Evolutionary conservation across 768 basidiomycete genomes (phyloP).

Genomic region (Lentinula lateritia): DNA sequence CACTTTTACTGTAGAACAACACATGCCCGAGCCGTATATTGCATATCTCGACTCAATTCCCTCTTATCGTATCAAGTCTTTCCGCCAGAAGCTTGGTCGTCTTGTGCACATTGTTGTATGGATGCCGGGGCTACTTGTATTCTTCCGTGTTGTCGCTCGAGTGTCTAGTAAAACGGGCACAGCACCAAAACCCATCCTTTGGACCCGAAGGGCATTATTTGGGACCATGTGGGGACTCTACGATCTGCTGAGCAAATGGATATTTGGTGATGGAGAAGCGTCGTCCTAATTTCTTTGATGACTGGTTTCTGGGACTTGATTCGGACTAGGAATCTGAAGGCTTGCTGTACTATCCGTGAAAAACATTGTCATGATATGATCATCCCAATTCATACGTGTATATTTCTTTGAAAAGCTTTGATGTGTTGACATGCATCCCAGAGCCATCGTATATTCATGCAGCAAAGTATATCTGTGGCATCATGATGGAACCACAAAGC

Average conservation of each 20-base stretch:
- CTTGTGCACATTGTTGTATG: conserved; percentile 1
- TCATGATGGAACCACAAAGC: too few species aligned
- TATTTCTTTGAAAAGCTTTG: neutral
- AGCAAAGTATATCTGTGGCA: too few species aligned
- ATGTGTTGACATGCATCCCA: too few species aligned
- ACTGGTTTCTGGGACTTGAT: neutral
- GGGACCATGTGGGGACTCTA: conserved; percentile 5
- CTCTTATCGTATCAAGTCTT: neutral
- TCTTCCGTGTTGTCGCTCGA: conserved; percentile 4
- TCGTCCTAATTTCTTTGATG: neutral
- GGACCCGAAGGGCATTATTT: conserved; percentile 2
- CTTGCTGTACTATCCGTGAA: too few species aligned
- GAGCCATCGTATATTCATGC: too few species aligned
- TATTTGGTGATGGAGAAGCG: conserved; percentile 6
- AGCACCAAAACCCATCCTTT: conserved; percentile 1
- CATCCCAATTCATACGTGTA: neutral
- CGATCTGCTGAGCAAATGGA: neutral
- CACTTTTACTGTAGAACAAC: neutral
- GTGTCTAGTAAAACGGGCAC: neutral
- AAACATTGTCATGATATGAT: too few species aligned
- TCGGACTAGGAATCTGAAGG: neutral
- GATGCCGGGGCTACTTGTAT: conserved; percentile 6
- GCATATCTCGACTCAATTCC: conserved; percentile 5
- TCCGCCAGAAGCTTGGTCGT: conserved; percentile 6
- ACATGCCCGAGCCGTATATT: conserved; percentile 6